Conservation (phyloP, 768 basidiomycete genomes). For the Tulasnella sp. region DNA sequence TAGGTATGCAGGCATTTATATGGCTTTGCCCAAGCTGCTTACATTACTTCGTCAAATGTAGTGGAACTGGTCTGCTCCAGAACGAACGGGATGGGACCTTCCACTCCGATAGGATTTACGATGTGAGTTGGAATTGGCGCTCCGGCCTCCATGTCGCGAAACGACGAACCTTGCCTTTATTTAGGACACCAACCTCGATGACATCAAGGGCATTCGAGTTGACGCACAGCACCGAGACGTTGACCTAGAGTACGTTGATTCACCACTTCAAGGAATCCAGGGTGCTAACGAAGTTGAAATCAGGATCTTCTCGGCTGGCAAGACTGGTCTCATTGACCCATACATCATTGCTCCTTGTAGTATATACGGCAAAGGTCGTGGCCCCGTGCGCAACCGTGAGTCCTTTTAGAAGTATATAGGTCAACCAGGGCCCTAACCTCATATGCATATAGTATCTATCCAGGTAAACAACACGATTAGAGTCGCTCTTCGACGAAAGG, state of each 20-base stretch:
- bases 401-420: neutral
- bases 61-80: slow-evolving; percentile 29
- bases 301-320: slow-evolving; percentile 32
- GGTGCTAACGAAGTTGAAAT: neutral
- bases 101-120: slow-evolving; percentile 30
- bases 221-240: slow-evolving; percentile 33
- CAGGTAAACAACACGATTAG: slow-evolving; percentile 31
- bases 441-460: slow-evolving; percentile 30
- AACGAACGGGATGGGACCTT: slow-evolving; percentile 30
- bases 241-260: slow-evolving; percentile 31
- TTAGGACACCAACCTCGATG: slow-evolving; percentile 32
- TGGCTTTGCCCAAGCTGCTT: slow-evolving; percentile 13
- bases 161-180: neutral
- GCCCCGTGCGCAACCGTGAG: slow-evolving; percentile 26
- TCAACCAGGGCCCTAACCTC: neutral
- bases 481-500: slow-evolving; percentile 27
- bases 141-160: neutral
- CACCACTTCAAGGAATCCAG: neutral
- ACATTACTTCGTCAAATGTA: neutral
- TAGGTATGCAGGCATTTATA: slow-evolving; percentile 24
- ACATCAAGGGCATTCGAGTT: slow-evolving; percentile 31
- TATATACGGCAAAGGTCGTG: slow-evolving; percentile 32
- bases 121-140: slow-evolving; percentile 27
- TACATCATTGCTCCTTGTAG: slow-evolving; percentile 35
- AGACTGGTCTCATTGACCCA: slow-evolving; percentile 26